Base-by-base conservation (phyloP, 352 stramenopile species). In the Pythium aristosporum region DNA sequence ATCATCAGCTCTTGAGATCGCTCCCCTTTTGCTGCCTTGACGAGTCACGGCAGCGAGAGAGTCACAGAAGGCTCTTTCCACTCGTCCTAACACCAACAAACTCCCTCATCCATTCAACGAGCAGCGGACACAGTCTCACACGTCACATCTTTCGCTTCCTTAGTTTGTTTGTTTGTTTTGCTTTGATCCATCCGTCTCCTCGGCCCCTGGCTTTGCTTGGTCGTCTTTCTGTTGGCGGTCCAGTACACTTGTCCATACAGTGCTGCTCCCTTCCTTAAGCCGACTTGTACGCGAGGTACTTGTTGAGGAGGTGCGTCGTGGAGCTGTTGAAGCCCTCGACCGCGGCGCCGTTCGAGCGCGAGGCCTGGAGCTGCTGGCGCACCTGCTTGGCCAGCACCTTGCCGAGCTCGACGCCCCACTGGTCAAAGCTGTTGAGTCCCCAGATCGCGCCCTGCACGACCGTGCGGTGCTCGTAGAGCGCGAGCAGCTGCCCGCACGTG, bases 401-500 rank as follows among this genome's bases (percentile, higher is more conserved):
- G 59, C 97, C 97, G 61, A 99, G 91, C 82, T 99, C 93, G 23
- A 99, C 96, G 60, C 96, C 96, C 96, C 94, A 99, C 79, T 99
- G 96, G 80, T 99, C 97, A 75, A 99, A 99, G 54, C 83, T 97
- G 82, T 99, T 99, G 67, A 99, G 85, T 70, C 97, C 94, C 97
- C 97, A 99, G 60, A 99, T 97, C 52, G 98, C 98, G 9, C 97
- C 97, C 76, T 99, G 96, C 54, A 94, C 79, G 16, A 96, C 97
- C 32, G 96, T 99, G 66, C 97, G 89, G 78, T 99, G 96, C 77
- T 99, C 98, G 77, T 99, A 99, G 52, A 99, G 81, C 50, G 98
- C 94, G 16, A 99, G 79, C 30, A 99, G 73, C 75, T 99, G 96
- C 30, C 98, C 98, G 21, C 90, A 78, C 57, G 89, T 88, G 78